Base-by-base conservation (phyloP, 345 rosid species). In the Erysimum cheiranthoides region DNA sequence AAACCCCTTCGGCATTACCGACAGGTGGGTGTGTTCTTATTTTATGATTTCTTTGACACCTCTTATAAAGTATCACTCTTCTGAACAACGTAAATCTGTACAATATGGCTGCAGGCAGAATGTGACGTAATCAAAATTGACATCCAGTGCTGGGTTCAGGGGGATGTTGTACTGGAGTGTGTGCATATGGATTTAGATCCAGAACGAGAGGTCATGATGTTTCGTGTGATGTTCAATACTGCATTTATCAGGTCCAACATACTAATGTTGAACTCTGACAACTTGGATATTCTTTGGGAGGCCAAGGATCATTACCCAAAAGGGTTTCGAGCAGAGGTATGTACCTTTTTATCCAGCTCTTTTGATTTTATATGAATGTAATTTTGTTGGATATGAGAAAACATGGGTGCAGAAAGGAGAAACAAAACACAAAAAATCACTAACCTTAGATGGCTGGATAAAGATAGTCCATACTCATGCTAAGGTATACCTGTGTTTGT, bases 181-280 rank as follows among this genome's bases (percentile, higher is more conserved):
- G 89, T 90, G 71, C 99, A 92, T 83, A 83, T 86, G 84, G 99
- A 92, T 79, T 84, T 87, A 79, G 97, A 95, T 79, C 83, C 91
- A 36, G 96, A 89, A 67, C 86, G 97, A 86, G 99, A 92, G 82
- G 90, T 92, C 73, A 95, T 95, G 99, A 95, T 95, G 93, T 95
- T 95, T 60, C 97, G 99, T 14, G 82, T 92, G 73, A 88, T 95
- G 99, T 95, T 95, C 82, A 92, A 88, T 81, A 95, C 97, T 66
- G 93, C 97, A 42, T 95, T 95, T 82, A 95, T 95, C 79, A 86
- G 99, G 70, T 95, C 99, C 79, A 92, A 95, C 85, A 95, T 95
- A 85, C 71, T 95, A 85, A 92, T 95, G 79, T 88, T 95, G 77
- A 92, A 89, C 79, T 74, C 97, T 34, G 99, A 95, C 66, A 92